Conservation (phyloP, 352 stramenopile species). For the Phytophthora pini region DNA sequence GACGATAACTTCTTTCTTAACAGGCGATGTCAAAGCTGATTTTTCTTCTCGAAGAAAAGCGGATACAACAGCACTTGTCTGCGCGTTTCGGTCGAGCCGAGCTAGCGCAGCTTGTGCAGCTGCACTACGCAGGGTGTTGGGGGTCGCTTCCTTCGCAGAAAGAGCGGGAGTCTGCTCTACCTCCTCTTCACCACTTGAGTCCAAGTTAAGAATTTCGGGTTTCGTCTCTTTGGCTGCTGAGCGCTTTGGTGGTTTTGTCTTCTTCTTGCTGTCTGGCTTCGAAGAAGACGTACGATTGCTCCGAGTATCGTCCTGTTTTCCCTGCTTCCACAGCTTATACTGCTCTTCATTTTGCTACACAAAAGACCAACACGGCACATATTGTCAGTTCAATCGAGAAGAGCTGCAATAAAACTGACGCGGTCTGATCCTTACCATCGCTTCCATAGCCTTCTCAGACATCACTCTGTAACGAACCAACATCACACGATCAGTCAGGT, state of each 20-base stretch:
- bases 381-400: neutral
- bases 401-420: neutral
- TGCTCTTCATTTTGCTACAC: conserved; percentile 71
- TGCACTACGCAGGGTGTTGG: conserved; percentile 48
- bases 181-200: conserved; percentile 24
- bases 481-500: conserved; percentile 8
- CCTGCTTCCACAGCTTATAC: conserved; percentile 74
- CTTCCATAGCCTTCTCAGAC: conserved; percentile 82
- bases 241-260: conserved; percentile 3
- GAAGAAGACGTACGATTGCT: conserved; percentile 1
- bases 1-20: conserved; percentile 2
- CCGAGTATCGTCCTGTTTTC: conserved; percentile 19
- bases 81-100: conserved; percentile 54
- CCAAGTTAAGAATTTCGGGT: conserved; percentile 23
- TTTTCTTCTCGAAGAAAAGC: conserved; percentile 39
- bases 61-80: conserved; percentile 47
- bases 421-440: conserved; percentile 50
- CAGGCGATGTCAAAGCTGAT: neutral
- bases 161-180: conserved; percentile 35
- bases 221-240: conserved; percentile 24
- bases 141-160: conserved; percentile 36
- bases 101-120: conserved; percentile 62
- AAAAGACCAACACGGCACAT: neutral
- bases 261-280: conserved; percentile 9
- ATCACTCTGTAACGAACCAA: conserved; percentile 47